phyloP scores from a whole-genome alignment of 495 filamentous ascomycete genomes.

The Apiosordaria backusii region DNA sequence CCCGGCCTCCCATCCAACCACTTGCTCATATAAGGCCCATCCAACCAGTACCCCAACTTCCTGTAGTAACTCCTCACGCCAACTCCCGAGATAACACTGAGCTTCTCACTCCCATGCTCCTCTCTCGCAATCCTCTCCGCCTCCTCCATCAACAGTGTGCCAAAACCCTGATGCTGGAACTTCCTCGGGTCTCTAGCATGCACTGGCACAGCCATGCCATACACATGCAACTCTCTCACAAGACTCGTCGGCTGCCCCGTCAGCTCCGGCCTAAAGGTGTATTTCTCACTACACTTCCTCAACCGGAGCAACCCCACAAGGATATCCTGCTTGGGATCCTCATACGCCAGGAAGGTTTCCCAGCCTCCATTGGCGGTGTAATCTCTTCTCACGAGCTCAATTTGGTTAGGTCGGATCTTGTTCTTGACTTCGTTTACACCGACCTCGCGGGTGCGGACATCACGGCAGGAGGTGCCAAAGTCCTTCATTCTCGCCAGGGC shows the following conservation, averaged over 20 bases:
- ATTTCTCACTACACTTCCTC: slow-evolving; percentile 80
- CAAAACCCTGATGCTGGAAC: slow-evolving; percentile 97
- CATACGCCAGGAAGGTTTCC: slow-evolving; percentile 97
- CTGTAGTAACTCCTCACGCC: slow-evolving; percentile 92
- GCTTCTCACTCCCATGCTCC: slow-evolving; percentile 90
- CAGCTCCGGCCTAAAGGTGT: slow-evolving; percentile 89
- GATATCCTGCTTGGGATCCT: slow-evolving; percentile 98
- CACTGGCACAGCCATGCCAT: slow-evolving; percentile 90
- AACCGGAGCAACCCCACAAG: slow-evolving; percentile 87
- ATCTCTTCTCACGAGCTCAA: slow-evolving; percentile 94
- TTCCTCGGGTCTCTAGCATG: slow-evolving; percentile 91
- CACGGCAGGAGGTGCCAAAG: slow-evolving; percentile 93
- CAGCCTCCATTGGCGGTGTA: slow-evolving; percentile 93
- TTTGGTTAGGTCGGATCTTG: slow-evolving; percentile 93
- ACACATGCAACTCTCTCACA: slow-evolving; percentile 93
- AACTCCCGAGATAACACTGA: slow-evolving; percentile 92
- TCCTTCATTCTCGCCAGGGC: slow-evolving; percentile 96
- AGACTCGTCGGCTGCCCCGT: slow-evolving; percentile 82
- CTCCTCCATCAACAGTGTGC: slow-evolving; percentile 95
- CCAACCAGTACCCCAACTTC: slow-evolving; percentile 85
- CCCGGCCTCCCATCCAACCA: slow-evolving; percentile 46
- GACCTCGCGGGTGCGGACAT: slow-evolving; percentile 96
- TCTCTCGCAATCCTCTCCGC: slow-evolving; percentile 91
- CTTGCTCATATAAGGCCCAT: slow-evolving; percentile 90
- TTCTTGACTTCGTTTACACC: slow-evolving; percentile 98